phyloP scores from a whole-genome alignment of 1,139 yeast species.

The Candida pseudoviswanathii region DNA sequence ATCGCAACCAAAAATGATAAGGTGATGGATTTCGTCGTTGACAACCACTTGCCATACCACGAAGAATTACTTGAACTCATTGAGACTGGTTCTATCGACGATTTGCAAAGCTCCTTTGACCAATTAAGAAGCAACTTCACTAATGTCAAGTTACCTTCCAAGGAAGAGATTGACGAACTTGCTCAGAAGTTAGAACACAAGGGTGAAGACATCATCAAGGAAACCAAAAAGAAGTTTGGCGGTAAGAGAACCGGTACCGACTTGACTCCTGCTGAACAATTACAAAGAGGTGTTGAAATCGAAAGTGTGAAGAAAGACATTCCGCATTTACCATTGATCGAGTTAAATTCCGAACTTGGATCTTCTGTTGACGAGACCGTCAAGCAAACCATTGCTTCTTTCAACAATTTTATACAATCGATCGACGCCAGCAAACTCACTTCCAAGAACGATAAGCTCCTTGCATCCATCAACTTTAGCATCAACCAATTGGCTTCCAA shows the following conservation, averaged over 20 bases:
- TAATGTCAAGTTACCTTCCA: slow-evolving; percentile 32
- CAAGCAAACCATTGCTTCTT: slow-evolving; percentile 46
- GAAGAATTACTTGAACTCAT: slow-evolving; percentile 44
- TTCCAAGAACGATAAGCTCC: slow-evolving; percentile 30
- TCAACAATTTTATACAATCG: slow-evolving; percentile 54
- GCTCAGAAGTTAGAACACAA: slow-evolving; percentile 36
- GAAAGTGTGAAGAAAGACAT: slow-evolving; percentile 37
- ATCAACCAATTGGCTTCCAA: slow-evolving; percentile 35
- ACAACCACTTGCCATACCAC: slow-evolving; percentile 47
- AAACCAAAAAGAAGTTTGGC: slow-evolving; percentile 36
- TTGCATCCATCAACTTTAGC: slow-evolving; percentile 34
- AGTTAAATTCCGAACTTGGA: slow-evolving; percentile 24
- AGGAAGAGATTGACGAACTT: slow-evolving; percentile 35
- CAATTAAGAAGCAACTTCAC: slow-evolving; percentile 24
- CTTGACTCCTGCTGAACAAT: slow-evolving; percentile 46
- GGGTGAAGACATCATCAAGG: slow-evolving; percentile 40
- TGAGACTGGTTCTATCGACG: slow-evolving; percentile 42
- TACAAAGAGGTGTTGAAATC: slow-evolving; percentile 45
- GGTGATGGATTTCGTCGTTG: slow-evolving; percentile 50
- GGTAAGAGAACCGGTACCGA: slow-evolving; percentile 13
- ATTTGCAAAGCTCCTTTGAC: slow-evolving; percentile 26
- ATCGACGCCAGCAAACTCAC: slow-evolving; percentile 46
- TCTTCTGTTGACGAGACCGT: slow-evolving; percentile 48
- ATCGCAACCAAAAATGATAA: slow-evolving; percentile 48
- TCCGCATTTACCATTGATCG: slow-evolving; percentile 39